Evolutionary conservation across 495 filamentous ascomycete species (phyloP), one percentile per base, ranked within the genome.

Genomic region (Lasiosphaeris hirsuta): DNA sequence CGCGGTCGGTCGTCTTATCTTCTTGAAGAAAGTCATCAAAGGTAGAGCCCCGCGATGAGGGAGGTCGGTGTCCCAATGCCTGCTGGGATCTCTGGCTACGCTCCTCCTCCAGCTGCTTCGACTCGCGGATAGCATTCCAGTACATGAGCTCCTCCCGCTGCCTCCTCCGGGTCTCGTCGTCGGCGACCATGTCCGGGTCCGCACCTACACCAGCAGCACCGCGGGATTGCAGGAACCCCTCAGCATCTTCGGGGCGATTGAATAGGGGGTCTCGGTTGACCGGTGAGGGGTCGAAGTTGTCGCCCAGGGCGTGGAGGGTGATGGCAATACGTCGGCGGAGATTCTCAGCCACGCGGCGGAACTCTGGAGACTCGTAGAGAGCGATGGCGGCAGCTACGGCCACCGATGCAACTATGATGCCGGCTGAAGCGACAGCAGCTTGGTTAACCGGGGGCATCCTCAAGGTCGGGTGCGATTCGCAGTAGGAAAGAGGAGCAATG

Each of bases 371-470:
- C 67, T 94, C 89, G 72, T 96, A 96, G 54, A 93, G 79, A 38
- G 90, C 90, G 52, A 94, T 84, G 7, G 90, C 89, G 41, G 90
- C 89, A 56, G 89, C 90, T 30, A 90, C 84, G 36, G 90, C 80
- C 18, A 92, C 83, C 40, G 86, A 83, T 11, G 90, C 79, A 58
- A 84, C 87, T 63, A 94, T 83, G 13, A 94, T 86, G 68, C 90
- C 82, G 63, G 86, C 90, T 93, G 77, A 69, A 51, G 75, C 66
- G 43, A 75, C 48, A 18, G 62, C 66, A 62, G 73, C 64, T 47
- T 78, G 75, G 68, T 81, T 81, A 77, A 73, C 69, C 63, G 77
- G 71, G 7, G 72, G 72, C 70, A 74, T 73, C 53, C 49, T 69
- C 36, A 33, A 39, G 10, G 17, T 47, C 10, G 23, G 23, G 23